Percentiles rank a stretch among this genome's conserved stretches.
Evolutionary conservation across 768 basidiomycete species (phyloP).

Genomic region (Hericium rajendrae): DNA sequence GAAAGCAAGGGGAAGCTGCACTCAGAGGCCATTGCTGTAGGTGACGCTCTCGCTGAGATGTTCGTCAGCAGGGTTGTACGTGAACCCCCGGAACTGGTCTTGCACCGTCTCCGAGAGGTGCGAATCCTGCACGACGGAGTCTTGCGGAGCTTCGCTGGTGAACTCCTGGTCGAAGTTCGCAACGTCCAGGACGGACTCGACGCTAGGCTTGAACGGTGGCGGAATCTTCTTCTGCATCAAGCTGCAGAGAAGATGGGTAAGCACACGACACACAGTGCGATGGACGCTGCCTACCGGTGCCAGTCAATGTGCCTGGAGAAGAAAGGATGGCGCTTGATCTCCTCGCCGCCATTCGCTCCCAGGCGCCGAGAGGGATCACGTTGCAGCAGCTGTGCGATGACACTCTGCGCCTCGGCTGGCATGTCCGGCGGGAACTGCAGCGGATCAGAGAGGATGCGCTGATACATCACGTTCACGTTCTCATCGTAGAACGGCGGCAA

Average conservation of each 20-base stretch:
- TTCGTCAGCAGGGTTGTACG: constrained; percentile 79
- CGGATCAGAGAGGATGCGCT: constrained; percentile 89
- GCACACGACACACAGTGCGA: not conserved
- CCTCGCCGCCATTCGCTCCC: constrained; percentile 89
- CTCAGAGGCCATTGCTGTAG: constrained; percentile 27
- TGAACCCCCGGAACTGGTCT: constrained; percentile 89
- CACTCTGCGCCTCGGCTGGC: constrained; percentile 75
- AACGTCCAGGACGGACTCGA: constrained; percentile 90
- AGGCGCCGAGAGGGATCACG: constrained; percentile 81
- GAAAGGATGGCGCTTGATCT: constrained; percentile 94
- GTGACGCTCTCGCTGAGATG: constrained; percentile 79
- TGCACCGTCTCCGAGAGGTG: constrained; percentile 92
- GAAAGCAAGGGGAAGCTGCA: not conserved
- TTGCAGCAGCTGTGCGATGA: constrained; percentile 82
- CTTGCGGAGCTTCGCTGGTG: constrained; percentile 88
- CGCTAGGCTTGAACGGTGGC: constrained; percentile 95
- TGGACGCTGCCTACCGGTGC: constrained; percentile 44
- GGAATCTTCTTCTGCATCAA: constrained; percentile 91
- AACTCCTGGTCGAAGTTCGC: constrained; percentile 98
- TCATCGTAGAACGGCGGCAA: constrained; percentile 98
- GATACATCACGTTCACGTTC: constrained; percentile 97
- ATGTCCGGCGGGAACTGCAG: constrained; percentile 88
- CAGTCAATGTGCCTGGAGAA: constrained; percentile 93
- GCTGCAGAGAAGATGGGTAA: constrained; percentile 23
- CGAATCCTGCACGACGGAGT: constrained; percentile 93